Percentiles rank a stretch among this genome's conserved stretches.
phyloP scores from a whole-genome alignment of 78 protist genomes.

The Mastigamoeba balamuthi region DNA sequence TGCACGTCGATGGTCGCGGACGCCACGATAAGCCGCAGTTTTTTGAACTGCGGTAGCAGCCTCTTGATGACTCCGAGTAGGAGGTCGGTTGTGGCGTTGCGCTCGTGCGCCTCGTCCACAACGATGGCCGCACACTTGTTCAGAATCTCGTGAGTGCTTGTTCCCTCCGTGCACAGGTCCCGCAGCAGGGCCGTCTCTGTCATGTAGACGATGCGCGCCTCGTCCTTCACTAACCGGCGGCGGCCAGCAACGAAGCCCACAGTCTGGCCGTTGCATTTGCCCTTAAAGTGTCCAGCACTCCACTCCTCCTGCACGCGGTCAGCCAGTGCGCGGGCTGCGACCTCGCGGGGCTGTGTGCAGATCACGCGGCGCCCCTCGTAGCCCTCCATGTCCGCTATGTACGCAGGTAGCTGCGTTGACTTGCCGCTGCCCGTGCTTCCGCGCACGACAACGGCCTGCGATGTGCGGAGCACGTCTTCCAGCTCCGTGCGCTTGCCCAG shows the following conservation, averaged over 20 bases:
- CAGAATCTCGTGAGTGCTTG: constrained; percentile 40
- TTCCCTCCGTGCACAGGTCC: constrained; percentile 66
- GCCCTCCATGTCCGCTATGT: constrained; percentile 47
- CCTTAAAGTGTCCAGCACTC: constrained; percentile 72
- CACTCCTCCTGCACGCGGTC: constrained; percentile 92
- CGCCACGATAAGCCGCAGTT: constrained; percentile 83
- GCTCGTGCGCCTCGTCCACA: constrained; percentile 96
- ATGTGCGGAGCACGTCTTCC: too few species aligned
- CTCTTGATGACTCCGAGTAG: constrained; percentile 82
- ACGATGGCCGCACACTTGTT: constrained; percentile 42
- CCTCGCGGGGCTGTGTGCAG: constrained; percentile 92
- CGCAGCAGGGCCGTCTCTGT: constrained; percentile 89
- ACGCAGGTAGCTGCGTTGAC: constrained; percentile 71
- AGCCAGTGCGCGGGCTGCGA: constrained; percentile 91
- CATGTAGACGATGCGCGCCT: constrained; percentile 88
- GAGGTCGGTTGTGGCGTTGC: constrained; percentile 89
- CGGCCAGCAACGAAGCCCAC: constrained; percentile 91
- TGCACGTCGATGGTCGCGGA: constrained; percentile 91
- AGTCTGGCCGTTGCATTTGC: constrained; percentile 82
- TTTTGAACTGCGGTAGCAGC: constrained; percentile 17
- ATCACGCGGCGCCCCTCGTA: constrained; percentile 12
- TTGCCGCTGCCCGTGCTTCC: constrained; percentile 69
- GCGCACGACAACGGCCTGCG: constrained; percentile 52
- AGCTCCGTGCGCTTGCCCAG: too few species aligned
- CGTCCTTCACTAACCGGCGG: not conserved